phyloP scores from a whole-genome alignment of 306 rosid species.

The Gillenia trifoliata region DNA sequence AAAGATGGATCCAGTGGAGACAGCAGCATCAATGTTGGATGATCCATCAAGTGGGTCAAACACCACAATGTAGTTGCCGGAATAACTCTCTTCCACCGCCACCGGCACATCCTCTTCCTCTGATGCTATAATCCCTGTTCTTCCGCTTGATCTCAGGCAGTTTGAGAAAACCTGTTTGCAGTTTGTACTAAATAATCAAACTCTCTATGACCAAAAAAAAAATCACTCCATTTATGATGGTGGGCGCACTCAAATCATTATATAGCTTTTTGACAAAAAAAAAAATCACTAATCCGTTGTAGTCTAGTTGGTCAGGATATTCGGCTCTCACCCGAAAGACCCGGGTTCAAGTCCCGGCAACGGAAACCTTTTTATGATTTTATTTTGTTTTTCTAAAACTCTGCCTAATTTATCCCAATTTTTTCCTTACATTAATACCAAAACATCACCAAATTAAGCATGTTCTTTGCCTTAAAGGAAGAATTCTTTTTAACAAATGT shows the following conservation, averaged over 20 bases:
- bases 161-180: conserved; percentile 72
- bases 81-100: conserved; percentile 97
- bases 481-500: no score
- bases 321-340: neutral
- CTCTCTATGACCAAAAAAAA: no score
- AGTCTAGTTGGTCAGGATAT: conserved; percentile 23
- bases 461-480: no score
- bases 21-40: conserved; percentile 94
- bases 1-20: conserved; percentile 94
- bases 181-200: neutral
- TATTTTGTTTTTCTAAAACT: no score
- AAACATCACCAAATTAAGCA: neutral
- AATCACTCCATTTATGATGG: no score
- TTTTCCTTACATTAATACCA: neutral
- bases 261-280: fast-evolving
- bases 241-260: neutral
- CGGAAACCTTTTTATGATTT: neutral
- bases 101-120: conserved; percentile 99
- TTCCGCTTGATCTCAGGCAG: conserved; percentile 93
- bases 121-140: conserved; percentile 97
- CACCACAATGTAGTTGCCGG: conserved; percentile 93
- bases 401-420: neutral
- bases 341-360: neutral
- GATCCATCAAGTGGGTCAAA: conserved; percentile 99
- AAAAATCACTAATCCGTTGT: conserved; percentile 4